Conservation (phyloP, 106 monocot genomes). For the Apostasia shenzhenica region DNA sequence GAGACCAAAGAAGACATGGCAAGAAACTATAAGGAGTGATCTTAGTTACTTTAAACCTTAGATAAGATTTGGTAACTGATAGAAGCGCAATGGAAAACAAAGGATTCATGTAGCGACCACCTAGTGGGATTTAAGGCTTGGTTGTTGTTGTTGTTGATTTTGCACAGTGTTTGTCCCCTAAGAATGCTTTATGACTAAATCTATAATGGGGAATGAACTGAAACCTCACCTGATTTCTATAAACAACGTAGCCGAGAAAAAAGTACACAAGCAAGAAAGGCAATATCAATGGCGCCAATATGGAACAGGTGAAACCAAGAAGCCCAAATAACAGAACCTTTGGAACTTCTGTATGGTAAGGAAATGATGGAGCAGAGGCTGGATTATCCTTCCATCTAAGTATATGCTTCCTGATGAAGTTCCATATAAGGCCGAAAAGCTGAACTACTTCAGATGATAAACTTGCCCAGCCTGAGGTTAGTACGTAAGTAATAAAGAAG, state of each 20-base stretch:
- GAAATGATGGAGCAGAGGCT: constrained; percentile 65
- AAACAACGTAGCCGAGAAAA: constrained; percentile 82
- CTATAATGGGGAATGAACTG: background rate
- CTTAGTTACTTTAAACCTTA: too few species aligned
- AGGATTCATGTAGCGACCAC: too few species aligned
- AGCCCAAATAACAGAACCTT: constrained; percentile 77
- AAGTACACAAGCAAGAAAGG: constrained; percentile 92
- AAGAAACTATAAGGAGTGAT: too few species aligned
- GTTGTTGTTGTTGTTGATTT: too few species aligned
- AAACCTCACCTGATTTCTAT: constrained; percentile 78
- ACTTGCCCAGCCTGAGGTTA: constrained; percentile 99
- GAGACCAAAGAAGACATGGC: too few species aligned
- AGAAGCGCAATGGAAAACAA: too few species aligned
- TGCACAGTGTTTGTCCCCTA: too few species aligned
- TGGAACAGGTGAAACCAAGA: constrained; percentile 88
- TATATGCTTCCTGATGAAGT: constrained; percentile 51
- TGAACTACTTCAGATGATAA: constrained; percentile 84
- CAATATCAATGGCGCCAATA: constrained; percentile 89
- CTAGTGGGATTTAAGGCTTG: too few species aligned
- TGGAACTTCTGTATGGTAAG: constrained; percentile 95
- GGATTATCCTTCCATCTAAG: constrained; percentile 33
- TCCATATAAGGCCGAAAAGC: constrained; percentile 65
- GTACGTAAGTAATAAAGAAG: constrained; percentile 92
- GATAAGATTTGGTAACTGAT: too few species aligned
- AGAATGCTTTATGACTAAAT: too few species aligned